Percentiles rank a stretch among this genome's conserved stretches.
Conservation (phyloP, 257 asterid species). For the Perilla frutescens region DNA sequence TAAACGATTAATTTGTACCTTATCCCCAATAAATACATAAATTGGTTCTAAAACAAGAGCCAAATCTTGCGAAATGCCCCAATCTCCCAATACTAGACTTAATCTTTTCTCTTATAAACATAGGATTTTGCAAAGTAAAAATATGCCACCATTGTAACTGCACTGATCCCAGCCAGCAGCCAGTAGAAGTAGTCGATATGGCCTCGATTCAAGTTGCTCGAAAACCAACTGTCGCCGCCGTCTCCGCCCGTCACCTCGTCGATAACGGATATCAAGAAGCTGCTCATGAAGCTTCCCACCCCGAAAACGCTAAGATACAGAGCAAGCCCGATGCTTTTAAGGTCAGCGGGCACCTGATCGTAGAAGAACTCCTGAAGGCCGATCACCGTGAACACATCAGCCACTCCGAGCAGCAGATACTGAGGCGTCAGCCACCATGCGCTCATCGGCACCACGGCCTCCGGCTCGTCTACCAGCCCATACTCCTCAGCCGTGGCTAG, state of each 20-base stretch:
- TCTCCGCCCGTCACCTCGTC: slow-evolving; percentile 41
- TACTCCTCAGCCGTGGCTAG: slow-evolving; percentile 38
- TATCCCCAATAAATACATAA: too few species aligned
- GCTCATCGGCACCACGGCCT: slow-evolving; percentile 52
- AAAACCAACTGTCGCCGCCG: slow-evolving; percentile 53
- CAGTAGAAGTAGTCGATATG: slow-evolving; percentile 67
- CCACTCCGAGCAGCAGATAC: slow-evolving; percentile 48
- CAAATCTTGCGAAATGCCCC: too few species aligned
- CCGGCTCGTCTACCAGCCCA: slow-evolving; percentile 45
- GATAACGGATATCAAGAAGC: slow-evolving; percentile 49
- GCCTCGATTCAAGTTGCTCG: slow-evolving; percentile 51
- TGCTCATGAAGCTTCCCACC: slow-evolving; percentile 52
- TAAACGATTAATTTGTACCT: too few species aligned
- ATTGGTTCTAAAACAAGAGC: too few species aligned
- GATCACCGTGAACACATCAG: slow-evolving; percentile 44
- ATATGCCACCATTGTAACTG: slow-evolving; percentile 37
- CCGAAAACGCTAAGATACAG: slow-evolving; percentile 52
- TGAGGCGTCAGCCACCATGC: slow-evolving; percentile 73
- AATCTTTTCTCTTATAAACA: slow-evolving; percentile 33
- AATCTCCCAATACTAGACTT: not conserved
- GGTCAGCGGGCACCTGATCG: slow-evolving; percentile 51
- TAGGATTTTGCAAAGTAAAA: slow-evolving; percentile 41
- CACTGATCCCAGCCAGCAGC: slow-evolving; percentile 49
- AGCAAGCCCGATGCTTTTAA: slow-evolving; percentile 55
- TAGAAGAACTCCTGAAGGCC: slow-evolving; percentile 66